Evolutionary conservation across 306 rosid genomes (phyloP).

Genomic region (Inga leiocalycina): DNA sequence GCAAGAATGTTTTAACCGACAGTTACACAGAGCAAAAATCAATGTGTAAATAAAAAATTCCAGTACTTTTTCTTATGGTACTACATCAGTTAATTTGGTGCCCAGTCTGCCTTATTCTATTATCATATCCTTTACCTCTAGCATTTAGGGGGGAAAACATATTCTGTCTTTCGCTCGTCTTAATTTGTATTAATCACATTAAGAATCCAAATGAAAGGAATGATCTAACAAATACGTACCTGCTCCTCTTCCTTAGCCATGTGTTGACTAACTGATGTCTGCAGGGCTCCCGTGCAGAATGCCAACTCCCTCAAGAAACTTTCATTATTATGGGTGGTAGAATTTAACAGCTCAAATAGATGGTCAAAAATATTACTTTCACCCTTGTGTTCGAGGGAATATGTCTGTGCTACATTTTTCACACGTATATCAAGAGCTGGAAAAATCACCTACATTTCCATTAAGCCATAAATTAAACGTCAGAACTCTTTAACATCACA

Average conservation of each 20-base stretch:
- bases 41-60: slow-evolving; percentile 15
- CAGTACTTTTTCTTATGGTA: background rate
- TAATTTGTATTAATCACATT: slow-evolving; percentile 10
- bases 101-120: background rate
- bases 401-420: slow-evolving; percentile 93
- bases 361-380: slow-evolving; percentile 92
- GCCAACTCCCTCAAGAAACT: slow-evolving; percentile 90
- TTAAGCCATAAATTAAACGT: slow-evolving; percentile 12
- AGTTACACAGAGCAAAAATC: slow-evolving; percentile 9
- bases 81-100: background rate
- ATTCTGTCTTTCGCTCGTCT: background rate
- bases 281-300: slow-evolving; percentile 89
- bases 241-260: slow-evolving; percentile 99
- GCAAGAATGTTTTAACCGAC: slow-evolving; percentile 27
- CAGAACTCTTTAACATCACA: slow-evolving; percentile 31
- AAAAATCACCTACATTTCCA: slow-evolving; percentile 81
- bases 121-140: background rate
- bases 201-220: slow-evolving; percentile 23
- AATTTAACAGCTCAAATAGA: slow-evolving; percentile 80
- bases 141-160: background rate
- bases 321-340: slow-evolving; percentile 64
- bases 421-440: slow-evolving; percentile 99
- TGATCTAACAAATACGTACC: slow-evolving; percentile 54
- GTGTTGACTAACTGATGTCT: slow-evolving; percentile 95
- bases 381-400: slow-evolving; percentile 98